phyloP scores from a whole-genome alignment of 2,329 filamentous ascomycete genomes.

The Orbilia oligospora region DNA sequence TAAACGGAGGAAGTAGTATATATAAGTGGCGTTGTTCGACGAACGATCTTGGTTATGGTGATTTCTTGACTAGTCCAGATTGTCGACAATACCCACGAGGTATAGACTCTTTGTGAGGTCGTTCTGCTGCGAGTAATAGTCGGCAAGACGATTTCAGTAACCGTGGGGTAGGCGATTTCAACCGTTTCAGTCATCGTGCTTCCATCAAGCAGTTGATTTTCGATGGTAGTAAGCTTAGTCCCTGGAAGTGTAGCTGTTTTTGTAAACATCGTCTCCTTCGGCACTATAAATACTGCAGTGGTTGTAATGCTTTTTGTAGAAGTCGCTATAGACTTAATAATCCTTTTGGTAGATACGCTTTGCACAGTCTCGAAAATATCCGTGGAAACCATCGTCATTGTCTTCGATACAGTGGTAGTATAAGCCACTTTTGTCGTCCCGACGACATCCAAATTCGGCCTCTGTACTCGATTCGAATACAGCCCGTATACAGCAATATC shows the following conservation, averaged over 20 bases:
- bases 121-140: neutral
- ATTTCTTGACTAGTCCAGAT: slow-evolving; percentile 2
- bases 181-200: slow-evolving; percentile 4
- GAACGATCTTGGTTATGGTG: slow-evolving; percentile 15
- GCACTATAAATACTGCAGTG: slow-evolving; percentile 4
- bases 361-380: neutral
- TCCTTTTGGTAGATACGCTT: neutral
- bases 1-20: slow-evolving; percentile 2
- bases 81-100: neutral
- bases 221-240: slow-evolving; percentile 2
- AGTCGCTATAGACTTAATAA: neutral
- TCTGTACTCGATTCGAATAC: slow-evolving; percentile 46
- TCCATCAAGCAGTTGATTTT: neutral
- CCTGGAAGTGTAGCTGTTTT: slow-evolving; percentile 7
- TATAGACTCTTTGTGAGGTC: slow-evolving; percentile 20
- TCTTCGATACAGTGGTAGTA: slow-evolving; percentile 7
- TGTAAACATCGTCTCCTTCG: slow-evolving; percentile 2
- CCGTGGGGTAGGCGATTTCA: neutral
- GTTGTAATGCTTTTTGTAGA: slow-evolving; percentile 1
- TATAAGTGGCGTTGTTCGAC: neutral
- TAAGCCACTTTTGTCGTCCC: neutral
- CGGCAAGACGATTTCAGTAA: neutral
- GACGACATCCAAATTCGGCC: neutral
- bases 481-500: slow-evolving; percentile 51
- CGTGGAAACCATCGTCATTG: slow-evolving; percentile 4